Conservation (phyloP, 1,139 yeast genomes). For the Waltiozyma sp. region DNA sequence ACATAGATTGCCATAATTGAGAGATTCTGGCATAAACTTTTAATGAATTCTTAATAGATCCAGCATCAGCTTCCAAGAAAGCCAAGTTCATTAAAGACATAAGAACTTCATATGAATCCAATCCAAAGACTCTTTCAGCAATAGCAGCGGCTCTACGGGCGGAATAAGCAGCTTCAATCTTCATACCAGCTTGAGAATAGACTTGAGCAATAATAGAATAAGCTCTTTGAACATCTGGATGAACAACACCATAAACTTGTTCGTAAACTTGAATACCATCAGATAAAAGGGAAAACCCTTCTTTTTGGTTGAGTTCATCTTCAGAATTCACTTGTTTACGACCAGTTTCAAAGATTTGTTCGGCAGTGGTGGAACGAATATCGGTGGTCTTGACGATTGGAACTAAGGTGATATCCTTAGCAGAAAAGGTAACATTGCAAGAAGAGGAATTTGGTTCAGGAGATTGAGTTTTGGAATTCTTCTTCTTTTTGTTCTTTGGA, state of each 20-base stretch:
- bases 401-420: conserved; percentile 58
- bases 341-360: conserved; percentile 71
- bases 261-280: conserved; percentile 70
- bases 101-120: conserved; percentile 69
- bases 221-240: conserved; percentile 67
- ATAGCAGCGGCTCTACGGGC: conserved; percentile 65
- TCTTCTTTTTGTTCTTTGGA: conserved; percentile 26
- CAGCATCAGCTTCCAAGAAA: conserved; percentile 51
- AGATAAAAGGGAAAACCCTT: conserved; percentile 46
- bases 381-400: conserved; percentile 69
- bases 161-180: conserved; percentile 51
- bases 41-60: conserved; percentile 51
- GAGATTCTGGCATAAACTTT: conserved; percentile 53
- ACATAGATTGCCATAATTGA: conserved; percentile 41
- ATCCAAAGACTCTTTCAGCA: conserved; percentile 71
- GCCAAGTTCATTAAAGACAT: conserved; percentile 70
- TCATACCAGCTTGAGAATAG: conserved; percentile 50
- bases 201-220: conserved; percentile 56
- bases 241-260: conserved; percentile 75
- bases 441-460: conserved; percentile 17
- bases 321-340: conserved; percentile 32
- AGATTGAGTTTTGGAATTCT: conserved; percentile 23
- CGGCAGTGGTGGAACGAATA: conserved; percentile 56
- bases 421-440: conserved; percentile 25
- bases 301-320: conserved; percentile 30